phyloP scores from a whole-genome alignment of 306 rosid genomes.

The Macrotyloma uniflorum region DNA sequence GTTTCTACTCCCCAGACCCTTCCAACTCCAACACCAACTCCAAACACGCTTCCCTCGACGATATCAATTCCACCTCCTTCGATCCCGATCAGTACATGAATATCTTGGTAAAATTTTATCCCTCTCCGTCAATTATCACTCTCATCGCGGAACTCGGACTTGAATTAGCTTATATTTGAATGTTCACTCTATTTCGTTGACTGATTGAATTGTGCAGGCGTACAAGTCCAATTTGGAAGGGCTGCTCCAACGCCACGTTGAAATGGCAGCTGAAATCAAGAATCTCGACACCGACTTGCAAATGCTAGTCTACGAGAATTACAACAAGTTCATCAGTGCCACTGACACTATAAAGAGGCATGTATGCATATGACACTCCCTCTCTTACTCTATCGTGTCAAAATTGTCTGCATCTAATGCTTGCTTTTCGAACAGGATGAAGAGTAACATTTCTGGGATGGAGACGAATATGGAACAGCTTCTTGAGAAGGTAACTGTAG shows the following conservation, averaged over 20 bases:
- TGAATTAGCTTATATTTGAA: not conserved
- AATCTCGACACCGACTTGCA: conserved; percentile 96
- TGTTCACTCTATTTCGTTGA: not conserved
- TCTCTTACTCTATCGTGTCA: not conserved
- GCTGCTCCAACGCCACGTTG: conserved; percentile 77
- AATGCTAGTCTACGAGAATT: conserved; percentile 92
- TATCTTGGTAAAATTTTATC: conserved; percentile 57
- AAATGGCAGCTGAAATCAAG: conserved; percentile 97
- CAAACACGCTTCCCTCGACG: conserved; percentile 62
- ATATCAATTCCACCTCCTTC: conserved; percentile 77
- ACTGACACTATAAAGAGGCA: conserved; percentile 91
- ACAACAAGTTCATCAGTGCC: conserved; percentile 88
- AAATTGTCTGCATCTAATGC: not conserved
- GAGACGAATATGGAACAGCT: conserved; percentile 91
- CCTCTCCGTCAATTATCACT: not conserved
- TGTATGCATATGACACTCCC: not conserved
- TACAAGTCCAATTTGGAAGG: conserved; percentile 80
- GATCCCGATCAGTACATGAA: conserved; percentile 90
- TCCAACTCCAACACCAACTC: conserved; percentile 51
- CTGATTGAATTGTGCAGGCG: conserved; percentile 46
- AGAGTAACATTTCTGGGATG: conserved; percentile 91
- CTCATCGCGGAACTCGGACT: not conserved
- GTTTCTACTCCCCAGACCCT: conserved; percentile 90
- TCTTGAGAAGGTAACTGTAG: conserved; percentile 70
- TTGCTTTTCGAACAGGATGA: conserved; percentile 68